Conservation (phyloP, 2,329 filamentous ascomycete genomes). For the Neoarthrinium moseri region DNA sequence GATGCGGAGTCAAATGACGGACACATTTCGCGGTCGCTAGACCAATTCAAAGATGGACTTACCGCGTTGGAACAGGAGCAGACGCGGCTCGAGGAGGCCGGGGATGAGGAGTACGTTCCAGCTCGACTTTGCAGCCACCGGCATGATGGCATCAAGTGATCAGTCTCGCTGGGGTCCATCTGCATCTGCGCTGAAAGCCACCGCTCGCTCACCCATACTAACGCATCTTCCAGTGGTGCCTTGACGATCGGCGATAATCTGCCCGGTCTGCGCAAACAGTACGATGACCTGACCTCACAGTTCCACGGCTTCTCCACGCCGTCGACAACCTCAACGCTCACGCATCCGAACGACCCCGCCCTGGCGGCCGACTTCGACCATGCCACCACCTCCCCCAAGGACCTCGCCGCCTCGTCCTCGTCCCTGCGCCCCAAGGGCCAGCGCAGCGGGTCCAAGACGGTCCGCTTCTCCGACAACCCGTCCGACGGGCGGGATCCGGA, state of each 20-base stretch:
- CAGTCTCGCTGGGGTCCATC: too few relatives aligned
- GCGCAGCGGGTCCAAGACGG: conserved; percentile 61
- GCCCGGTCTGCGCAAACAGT: conserved; percentile 68
- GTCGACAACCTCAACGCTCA: conserved; percentile 48
- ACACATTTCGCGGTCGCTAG: conserved; percentile 83
- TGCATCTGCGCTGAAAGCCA: not conserved
- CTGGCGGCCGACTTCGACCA: conserved; percentile 64
- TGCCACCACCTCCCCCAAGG: conserved; percentile 47
- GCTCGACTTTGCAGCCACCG: conserved; percentile 8
- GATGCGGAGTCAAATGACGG: conserved; percentile 80
- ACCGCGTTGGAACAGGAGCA: conserved; percentile 65
- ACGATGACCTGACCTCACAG: conserved; percentile 73
- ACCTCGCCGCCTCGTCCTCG: conserved; percentile 36
- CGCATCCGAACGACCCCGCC: conserved; percentile 62
- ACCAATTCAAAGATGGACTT: conserved; percentile 81
- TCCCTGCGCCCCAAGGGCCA: conserved; percentile 30
- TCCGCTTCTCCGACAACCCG: conserved; percentile 77
- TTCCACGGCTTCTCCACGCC: conserved; percentile 67
- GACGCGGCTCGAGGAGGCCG: conserved; percentile 60
- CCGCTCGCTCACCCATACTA: conserved; percentile 14
- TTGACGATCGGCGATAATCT: conserved; percentile 62
- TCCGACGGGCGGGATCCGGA: conserved; percentile 40
- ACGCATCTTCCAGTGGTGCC: conserved; percentile 38
- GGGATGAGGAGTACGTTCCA: conserved; percentile 62
- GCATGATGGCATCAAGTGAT: too few relatives aligned